Evolutionary conservation across 2,329 filamentous ascomycete genomes (phyloP).

Genomic region (Knufia fluminis): DNA sequence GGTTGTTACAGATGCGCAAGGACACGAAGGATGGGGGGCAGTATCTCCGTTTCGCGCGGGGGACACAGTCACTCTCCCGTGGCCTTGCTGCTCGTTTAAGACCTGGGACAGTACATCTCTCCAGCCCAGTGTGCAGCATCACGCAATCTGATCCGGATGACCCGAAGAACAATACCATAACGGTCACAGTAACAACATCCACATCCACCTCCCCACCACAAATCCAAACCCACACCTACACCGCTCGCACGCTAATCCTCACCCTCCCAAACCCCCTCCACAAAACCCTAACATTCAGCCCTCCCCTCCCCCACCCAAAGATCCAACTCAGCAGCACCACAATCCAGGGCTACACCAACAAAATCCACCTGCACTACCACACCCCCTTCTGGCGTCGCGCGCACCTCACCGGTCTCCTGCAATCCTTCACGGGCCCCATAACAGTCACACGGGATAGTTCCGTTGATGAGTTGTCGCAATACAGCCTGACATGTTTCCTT

Average conservation of each 20-base stretch:
- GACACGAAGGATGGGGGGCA: conserved; percentile 46
- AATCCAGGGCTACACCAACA: conserved; percentile 42
- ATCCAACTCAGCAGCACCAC: conserved; percentile 29
- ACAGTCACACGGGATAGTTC: conserved; percentile 34
- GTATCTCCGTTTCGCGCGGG: conserved; percentile 41
- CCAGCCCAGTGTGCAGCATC: conserved; percentile 26
- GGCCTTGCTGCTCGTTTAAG: conserved; percentile 31
- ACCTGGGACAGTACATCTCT: conserved; percentile 22
- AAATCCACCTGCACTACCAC: conserved; percentile 39
- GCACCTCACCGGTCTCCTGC: conserved; percentile 31
- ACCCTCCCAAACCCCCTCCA: conserved; percentile 41
- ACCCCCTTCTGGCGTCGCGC: conserved; percentile 36
- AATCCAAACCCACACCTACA: conserved; percentile 31
- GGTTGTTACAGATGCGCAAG: conserved; percentile 44
- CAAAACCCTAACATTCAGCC: conserved; percentile 39
- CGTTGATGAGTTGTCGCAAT: conserved; percentile 23
- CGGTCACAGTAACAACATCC: conserved; percentile 13
- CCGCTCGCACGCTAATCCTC: no score
- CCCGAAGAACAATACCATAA: conserved; percentile 23
- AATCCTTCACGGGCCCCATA: conserved; percentile 32
- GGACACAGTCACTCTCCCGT: conserved; percentile 37
- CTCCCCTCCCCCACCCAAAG: conserved; percentile 37
- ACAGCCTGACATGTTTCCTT: conserved; percentile 34
- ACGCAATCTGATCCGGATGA: conserved; percentile 23
- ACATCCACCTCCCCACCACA: conserved; percentile 10